phyloP scores from a whole-genome alignment of 306 rosid species.

The Cucurbita argyrosperma region DNA sequence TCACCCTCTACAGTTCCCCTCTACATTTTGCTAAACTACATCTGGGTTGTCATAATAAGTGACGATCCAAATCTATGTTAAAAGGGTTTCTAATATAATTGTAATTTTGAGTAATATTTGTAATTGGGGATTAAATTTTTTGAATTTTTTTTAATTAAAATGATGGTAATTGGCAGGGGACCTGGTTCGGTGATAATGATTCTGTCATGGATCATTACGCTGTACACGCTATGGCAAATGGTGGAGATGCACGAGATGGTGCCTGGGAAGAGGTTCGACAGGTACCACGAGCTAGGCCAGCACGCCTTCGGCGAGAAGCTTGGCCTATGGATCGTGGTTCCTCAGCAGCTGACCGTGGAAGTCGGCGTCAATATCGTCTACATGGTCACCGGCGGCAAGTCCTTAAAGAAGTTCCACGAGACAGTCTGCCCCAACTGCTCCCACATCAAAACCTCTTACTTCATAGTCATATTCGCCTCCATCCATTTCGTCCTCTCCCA shows the following conservation, averaged over 20 bases:
- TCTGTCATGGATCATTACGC: slow-evolving; percentile 65
- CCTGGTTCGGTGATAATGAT: slow-evolving; percentile 31
- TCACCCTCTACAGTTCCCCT: too few species aligned
- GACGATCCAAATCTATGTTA: too few species aligned
- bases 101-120: too few species aligned
- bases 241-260: slow-evolving; percentile 94
- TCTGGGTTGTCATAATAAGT: too few species aligned
- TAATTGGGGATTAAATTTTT: too few species aligned
- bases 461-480: slow-evolving; percentile 47
- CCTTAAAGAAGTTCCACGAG: slow-evolving; percentile 41
- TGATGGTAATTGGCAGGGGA: slow-evolving; percentile 20
- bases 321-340: slow-evolving; percentile 62
- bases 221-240: slow-evolving; percentile 82
- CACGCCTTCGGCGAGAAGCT: slow-evolving; percentile 61
- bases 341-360: slow-evolving; percentile 59
- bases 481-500: slow-evolving; percentile 45
- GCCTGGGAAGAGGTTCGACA: slow-evolving; percentile 60
- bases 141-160: too few species aligned
- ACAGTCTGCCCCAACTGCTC: slow-evolving; percentile 30
- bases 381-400: slow-evolving; percentile 60
- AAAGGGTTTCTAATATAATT: too few species aligned
- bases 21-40: too few species aligned
- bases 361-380: slow-evolving; percentile 63
- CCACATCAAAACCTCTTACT: slow-evolving; percentile 21
- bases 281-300: slow-evolving; percentile 84